phyloP scores from a whole-genome alignment of 1,284 basidiomycete species.

The Ceratobasidium sp. region DNA sequence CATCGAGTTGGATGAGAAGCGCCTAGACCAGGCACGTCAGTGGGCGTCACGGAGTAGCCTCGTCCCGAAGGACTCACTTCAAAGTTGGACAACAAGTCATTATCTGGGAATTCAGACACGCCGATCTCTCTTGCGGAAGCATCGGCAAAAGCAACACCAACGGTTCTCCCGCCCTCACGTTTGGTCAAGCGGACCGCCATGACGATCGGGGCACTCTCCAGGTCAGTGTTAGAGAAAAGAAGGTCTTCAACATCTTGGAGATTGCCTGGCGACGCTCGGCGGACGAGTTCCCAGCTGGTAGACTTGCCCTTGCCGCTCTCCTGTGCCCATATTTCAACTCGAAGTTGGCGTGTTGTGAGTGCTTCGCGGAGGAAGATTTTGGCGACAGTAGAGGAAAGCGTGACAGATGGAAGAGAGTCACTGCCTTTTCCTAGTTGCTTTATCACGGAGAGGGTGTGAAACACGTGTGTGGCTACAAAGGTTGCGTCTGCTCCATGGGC shows the following conservation, averaged over 20 bases:
- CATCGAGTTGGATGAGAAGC: conserved; percentile 93
- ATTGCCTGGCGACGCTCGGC: conserved; percentile 94
- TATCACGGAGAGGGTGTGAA: conserved; percentile 84
- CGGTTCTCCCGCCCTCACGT: conserved; percentile 62
- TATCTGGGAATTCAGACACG: conserved; percentile 89
- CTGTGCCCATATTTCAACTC: conserved; percentile 87
- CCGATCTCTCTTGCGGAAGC: conserved; percentile 76
- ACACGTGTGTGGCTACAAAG: conserved; percentile 86
- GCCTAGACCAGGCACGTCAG: conserved; percentile 62
- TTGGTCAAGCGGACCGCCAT: conserved; percentile 82
- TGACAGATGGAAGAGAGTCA: conserved; percentile 74
- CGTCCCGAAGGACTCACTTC: conserved; percentile 64
- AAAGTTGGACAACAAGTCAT: conserved; percentile 94
- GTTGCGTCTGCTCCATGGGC: conserved; percentile 89
- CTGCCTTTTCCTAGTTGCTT: conserved; percentile 71
- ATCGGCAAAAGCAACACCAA: conserved; percentile 81
- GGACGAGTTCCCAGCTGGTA: conserved; percentile 50
- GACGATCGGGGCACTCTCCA: conserved; percentile 86
- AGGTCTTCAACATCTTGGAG: conserved; percentile 93
- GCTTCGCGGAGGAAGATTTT: conserved; percentile 89
- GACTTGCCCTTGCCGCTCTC: conserved; percentile 79
- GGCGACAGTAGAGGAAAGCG: conserved; percentile 81
- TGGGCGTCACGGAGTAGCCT: background rate
- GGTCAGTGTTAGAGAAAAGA: conserved; percentile 84
- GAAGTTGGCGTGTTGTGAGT: conserved; percentile 87